Conservation (phyloP, 1,284 basidiomycete genomes). For the Malassezia arunalokei region DNA sequence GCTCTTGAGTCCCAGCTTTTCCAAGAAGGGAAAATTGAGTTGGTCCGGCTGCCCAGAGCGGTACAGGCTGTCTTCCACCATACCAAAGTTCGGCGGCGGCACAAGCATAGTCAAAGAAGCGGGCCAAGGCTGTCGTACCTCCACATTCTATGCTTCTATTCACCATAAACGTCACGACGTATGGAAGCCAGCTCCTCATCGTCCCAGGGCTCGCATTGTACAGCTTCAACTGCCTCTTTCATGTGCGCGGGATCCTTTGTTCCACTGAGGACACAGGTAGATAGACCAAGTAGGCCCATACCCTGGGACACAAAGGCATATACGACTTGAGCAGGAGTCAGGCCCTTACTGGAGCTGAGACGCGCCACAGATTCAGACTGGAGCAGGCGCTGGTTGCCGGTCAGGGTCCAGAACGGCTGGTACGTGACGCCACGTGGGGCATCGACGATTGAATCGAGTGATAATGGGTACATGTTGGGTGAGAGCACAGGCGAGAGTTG, state of each 20-base stretch:
- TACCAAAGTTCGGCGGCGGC: conserved; percentile 51
- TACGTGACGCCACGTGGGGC: conserved; percentile 20
- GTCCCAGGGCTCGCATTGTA: conserved; percentile 8
- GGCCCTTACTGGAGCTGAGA: conserved; percentile 16
- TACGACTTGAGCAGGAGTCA: conserved; percentile 31
- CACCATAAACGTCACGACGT: conserved; percentile 33
- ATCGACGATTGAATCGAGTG: not conserved
- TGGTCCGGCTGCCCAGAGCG: conserved; percentile 52
- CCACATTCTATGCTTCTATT: conserved; percentile 14
- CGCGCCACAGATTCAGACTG: conserved; percentile 20
- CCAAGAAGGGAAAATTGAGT: conserved; percentile 52
- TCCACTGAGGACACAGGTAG: conserved; percentile 28
- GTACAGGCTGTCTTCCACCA: conserved; percentile 52
- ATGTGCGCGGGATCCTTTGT: conserved; percentile 31
- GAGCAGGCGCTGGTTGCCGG: conserved; percentile 32
- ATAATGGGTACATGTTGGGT: conserved; percentile 30
- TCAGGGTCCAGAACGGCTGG: conserved; percentile 43
- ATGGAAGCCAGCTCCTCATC: conserved; percentile 22
- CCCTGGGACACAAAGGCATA: conserved; percentile 31
- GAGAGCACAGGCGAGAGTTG: conserved; percentile 27
- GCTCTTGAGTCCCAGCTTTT: conserved; percentile 49
- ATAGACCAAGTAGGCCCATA: conserved; percentile 28
- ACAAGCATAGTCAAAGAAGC: conserved; percentile 42
- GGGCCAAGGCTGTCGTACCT: conserved; percentile 1
- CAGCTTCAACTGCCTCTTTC: conserved; percentile 26